Conservation (phyloP, 345 rosid species). For the Excoecaria agallocha region DNA sequence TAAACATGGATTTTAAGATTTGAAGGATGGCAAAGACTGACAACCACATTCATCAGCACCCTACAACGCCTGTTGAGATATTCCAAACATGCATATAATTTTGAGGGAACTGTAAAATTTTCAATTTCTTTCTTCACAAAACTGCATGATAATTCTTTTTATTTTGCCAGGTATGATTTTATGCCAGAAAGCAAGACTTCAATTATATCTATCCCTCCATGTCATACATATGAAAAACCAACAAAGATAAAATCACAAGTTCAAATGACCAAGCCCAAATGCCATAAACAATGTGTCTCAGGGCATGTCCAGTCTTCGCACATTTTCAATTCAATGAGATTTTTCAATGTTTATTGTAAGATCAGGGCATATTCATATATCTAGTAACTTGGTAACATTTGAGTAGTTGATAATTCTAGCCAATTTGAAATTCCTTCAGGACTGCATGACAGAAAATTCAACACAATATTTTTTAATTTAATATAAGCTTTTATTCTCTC, state of each 20-base stretch:
- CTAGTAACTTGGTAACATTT: not conserved
- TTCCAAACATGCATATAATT: not conserved
- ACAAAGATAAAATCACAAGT: not conserved
- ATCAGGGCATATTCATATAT: not conserved
- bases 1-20: not conserved
- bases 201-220: not conserved
- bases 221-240: not conserved
- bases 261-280: not conserved
- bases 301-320: not conserved
- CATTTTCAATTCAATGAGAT: not conserved
- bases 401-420: not conserved
- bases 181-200: not conserved
- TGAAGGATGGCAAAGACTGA: not conserved
- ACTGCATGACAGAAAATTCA: not conserved
- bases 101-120: not conserved
- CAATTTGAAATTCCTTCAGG: not conserved
- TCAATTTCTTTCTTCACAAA: not conserved
- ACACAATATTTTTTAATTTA: not conserved
- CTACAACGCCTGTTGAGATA: not conserved
- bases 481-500: not conserved
- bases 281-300: not conserved
- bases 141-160: not conserved
- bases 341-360: not conserved
- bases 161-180: not conserved
- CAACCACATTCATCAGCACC: not conserved